Base-by-base conservation (phyloP, 805 yeast species). In the Nakazawaea populi region DNA sequence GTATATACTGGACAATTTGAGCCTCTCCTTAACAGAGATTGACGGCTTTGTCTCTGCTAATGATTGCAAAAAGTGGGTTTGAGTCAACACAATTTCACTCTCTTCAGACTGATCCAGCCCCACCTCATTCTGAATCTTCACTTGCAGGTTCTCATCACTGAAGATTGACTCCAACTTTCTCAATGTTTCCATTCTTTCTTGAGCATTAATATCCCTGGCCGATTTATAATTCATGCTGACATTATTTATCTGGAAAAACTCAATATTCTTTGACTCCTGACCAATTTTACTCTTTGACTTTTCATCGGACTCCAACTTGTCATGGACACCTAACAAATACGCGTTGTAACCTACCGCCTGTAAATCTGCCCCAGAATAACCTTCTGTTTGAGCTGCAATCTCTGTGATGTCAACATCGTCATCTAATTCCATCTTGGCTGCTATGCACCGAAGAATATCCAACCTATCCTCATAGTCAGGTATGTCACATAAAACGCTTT, bases 291-390 rank as follows among this genome's bases (percentile, higher is more conserved):
- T 56, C 27, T 58, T 62, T 11, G 55, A 43, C 44, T 34, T 61
- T 50, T 77, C 75, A 43, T 76, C 74, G 4, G 68, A 61, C 10
- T 77, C 80, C 56, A 90, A 76, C 56, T 77, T 82, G 36, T 80
- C 76, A 61, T 87, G 94, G 5, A 87, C 90, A 11, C 96, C 95
- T 57, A 83, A 85, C 62, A 92, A 73, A 64, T 91, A 89, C 0
- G 97, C 96, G 66, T 89, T 94, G 66, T 90, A 92, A 40, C 90
- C 84, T 46, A 92, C 66, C 0, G 97, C 97, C 67, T 91, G 98
- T 63, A 92, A 70, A 68, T 92, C 99, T 0, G 99, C 99, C 12
- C 97, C 97, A 11, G 97, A 87, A 58, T 78, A 91, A 0, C 97
- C 96, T 0, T 75, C 80, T 0, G 96, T 82, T 4, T 62, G 56